Evolutionary conservation across 2,329 filamentous ascomycete species (phyloP).

Genomic region (Thelonectria olida): DNA sequence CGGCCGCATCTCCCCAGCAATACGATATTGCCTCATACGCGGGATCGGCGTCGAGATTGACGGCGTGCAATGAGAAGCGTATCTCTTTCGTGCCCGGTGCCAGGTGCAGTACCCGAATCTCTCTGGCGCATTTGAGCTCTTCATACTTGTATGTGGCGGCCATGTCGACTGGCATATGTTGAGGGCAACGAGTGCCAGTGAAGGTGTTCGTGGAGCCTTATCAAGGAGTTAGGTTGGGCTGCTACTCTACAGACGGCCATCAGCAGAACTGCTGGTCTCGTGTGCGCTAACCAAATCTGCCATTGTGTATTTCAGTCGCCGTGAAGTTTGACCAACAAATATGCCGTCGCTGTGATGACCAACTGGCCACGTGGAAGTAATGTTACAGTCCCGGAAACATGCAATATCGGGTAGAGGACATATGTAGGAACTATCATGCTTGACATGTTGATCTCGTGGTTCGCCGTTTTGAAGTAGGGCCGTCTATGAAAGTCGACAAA

Average conservation of each 20-base stretch:
- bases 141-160: neutral
- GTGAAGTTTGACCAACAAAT: too few relatives aligned
- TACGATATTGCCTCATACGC: constrained; percentile 18
- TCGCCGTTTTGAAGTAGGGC: too few relatives aligned
- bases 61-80: neutral
- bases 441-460: too few relatives aligned
- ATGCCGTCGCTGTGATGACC: too few relatives aligned
- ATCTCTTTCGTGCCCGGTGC: neutral
- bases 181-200: too few relatives aligned
- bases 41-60: neutral
- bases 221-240: neutral
- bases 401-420: too few relatives aligned
- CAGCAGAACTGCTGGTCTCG: neutral
- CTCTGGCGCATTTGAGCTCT: neutral
- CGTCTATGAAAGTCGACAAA: too few relatives aligned
- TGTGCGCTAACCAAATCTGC: neutral
- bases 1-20: constrained; percentile 11
- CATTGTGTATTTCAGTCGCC: too few relatives aligned
- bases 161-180: neutral
- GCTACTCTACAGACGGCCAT: too few relatives aligned
- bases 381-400: too few relatives aligned
- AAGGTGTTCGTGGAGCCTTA: neutral
- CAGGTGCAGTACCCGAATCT: neutral
- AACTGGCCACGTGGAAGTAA: too few relatives aligned
- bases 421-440: too few relatives aligned